phyloP scores from a whole-genome alignment of 805 yeast genomes.

The Monosporozyma siamensis region DNA sequence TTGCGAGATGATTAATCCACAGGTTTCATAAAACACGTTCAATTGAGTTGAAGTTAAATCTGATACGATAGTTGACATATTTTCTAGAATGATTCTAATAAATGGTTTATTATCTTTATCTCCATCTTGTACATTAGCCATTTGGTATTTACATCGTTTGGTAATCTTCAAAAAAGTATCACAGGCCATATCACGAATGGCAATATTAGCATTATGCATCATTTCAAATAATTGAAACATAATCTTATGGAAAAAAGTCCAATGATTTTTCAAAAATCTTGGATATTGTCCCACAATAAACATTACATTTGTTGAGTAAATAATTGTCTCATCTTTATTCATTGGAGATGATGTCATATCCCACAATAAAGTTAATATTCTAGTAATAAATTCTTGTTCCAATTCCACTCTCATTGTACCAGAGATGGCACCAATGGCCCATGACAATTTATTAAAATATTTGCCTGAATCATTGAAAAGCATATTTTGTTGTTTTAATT shows the following conservation, averaged over 20 bases:
- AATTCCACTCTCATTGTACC: slow-evolving; percentile 97
- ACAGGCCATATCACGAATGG: slow-evolving; percentile 99
- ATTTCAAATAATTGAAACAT: slow-evolving; percentile 90
- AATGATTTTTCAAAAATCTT: slow-evolving; percentile 89
- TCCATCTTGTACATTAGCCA: slow-evolving; percentile 74
- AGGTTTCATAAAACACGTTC: slow-evolving; percentile 91
- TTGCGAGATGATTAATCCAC: slow-evolving; percentile 83
- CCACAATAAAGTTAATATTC: slow-evolving; percentile 79
- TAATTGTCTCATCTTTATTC: slow-evolving; percentile 93
- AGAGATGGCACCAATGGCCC: slow-evolving; percentile 98
- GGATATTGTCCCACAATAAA: slow-evolving; percentile 98
- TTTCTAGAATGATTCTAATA: slow-evolving; percentile 72
- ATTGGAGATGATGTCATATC: slow-evolving; percentile 85
- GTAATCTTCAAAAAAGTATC: slow-evolving; percentile 94
- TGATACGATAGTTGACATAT: slow-evolving; percentile 71
- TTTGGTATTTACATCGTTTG: slow-evolving; percentile 85
- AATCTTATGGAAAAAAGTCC: slow-evolving; percentile 91
- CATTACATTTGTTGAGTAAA: slow-evolving; percentile 96
- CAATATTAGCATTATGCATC: slow-evolving; percentile 98
- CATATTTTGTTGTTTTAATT: slow-evolving; percentile 76
- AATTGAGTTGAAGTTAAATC: slow-evolving; percentile 92
- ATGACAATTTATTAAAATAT: slow-evolving; percentile 77
- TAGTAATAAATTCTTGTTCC: slow-evolving; percentile 78
- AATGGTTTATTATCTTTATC: slow-evolving; percentile 65
- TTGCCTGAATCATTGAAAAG: slow-evolving; percentile 86